Evolutionary conservation across 352 stramenopile genomes (phyloP).

Genomic region (Blastocystis hominis): DNA sequence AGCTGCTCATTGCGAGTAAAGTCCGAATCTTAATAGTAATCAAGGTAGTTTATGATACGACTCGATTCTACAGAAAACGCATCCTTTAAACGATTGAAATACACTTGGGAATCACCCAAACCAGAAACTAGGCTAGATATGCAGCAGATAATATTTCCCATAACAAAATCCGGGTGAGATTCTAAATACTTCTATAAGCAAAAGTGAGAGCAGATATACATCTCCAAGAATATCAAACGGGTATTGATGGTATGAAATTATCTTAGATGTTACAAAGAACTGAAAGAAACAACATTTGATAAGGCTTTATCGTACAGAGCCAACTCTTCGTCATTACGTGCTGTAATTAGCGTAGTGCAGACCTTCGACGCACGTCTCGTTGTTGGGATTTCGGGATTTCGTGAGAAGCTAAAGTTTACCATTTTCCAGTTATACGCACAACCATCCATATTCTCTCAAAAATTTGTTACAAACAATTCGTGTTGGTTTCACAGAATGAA

Average conservation of each 20-base stretch:
- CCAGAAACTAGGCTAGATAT: neutral
- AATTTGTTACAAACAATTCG: no score
- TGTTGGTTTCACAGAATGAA: no score
- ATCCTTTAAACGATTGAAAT: neutral
- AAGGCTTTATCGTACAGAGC: neutral
- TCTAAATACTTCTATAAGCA: neutral
- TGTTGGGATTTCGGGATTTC: neutral
- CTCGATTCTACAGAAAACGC: neutral
- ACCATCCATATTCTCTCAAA: no score
- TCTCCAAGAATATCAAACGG: neutral
- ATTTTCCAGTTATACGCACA: no score
- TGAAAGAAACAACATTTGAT: neutral
- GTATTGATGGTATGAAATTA: neutral
- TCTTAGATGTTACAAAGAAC: neutral
- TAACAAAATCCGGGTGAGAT: conserved; percentile 1
- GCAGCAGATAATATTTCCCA: neutral
- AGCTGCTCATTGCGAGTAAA: conserved; percentile 35
- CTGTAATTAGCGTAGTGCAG: conserved; percentile 24
- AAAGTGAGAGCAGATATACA: neutral
- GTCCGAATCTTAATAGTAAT: neutral
- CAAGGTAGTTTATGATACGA: neutral
- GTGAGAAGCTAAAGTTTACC: neutral
- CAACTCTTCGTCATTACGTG: conserved; percentile 9
- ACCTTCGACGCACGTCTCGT: conserved; percentile 23
- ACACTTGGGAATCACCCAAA: neutral